Conservation (phyloP, 2,329 filamentous ascomycete genomes). For the Fusarium liriodendri region DNA sequence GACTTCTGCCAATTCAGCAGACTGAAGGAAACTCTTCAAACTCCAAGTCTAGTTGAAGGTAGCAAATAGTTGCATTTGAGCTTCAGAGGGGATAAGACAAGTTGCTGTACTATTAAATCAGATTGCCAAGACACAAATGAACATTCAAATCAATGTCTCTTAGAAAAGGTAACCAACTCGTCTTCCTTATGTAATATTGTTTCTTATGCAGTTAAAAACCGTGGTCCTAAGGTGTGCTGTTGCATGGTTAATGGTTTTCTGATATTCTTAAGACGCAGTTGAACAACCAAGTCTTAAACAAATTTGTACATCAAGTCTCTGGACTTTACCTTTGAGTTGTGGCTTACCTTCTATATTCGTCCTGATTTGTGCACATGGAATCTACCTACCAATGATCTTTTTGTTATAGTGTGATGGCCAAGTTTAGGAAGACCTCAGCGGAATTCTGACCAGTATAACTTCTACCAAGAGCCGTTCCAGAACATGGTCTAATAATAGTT, state of each 20-base stretch:
- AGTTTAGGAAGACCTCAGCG: neutral
- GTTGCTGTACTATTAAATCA: too few relatives aligned
- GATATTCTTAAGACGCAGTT: too few relatives aligned
- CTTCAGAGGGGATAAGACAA: neutral
- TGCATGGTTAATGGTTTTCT: too few relatives aligned
- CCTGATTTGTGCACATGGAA: neutral
- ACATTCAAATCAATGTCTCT: too few relatives aligned
- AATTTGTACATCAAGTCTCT: neutral
- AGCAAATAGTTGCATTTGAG: neutral
- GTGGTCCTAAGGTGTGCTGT: too few relatives aligned
- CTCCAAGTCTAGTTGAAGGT: neutral
- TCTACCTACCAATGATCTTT: neutral
- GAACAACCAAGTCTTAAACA: neutral
- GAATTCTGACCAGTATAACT: neutral
- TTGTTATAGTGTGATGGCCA: neutral
- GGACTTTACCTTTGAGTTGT: fast-evolving
- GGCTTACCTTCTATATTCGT: neutral
- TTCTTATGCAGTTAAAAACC: too few relatives aligned
- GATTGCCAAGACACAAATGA: too few relatives aligned
- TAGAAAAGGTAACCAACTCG: too few relatives aligned
- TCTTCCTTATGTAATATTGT: too few relatives aligned
- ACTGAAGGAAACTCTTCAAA: neutral
- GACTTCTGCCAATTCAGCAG: neutral
- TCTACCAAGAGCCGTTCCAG: neutral
- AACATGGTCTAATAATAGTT: too few relatives aligned